Conservation (phyloP, 805 yeast genomes). For the Ogataea neopini region DNA sequence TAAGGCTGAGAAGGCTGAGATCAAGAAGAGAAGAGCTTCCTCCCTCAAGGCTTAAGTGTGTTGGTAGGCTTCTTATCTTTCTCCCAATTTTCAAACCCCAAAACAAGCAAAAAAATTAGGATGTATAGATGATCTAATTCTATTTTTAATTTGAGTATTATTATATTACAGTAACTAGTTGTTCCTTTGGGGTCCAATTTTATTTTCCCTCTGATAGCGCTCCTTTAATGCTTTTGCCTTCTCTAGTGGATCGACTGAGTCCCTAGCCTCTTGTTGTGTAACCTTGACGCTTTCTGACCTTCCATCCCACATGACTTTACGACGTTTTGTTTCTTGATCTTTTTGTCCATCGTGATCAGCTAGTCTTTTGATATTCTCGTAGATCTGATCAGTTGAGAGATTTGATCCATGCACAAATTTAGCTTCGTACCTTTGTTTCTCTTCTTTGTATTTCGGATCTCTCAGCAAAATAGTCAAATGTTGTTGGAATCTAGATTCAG, state of each 20-base stretch:
- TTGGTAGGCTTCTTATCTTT: slow-evolving; percentile 2
- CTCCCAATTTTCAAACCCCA: slow-evolving; percentile 7
- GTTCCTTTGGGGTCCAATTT: slow-evolving; percentile 22
- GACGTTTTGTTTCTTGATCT: slow-evolving; percentile 25
- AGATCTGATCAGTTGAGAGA: slow-evolving; percentile 49
- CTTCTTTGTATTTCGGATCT: slow-evolving; percentile 77
- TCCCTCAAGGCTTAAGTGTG: slow-evolving; percentile 81
- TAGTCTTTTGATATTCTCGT: slow-evolving; percentile 55
- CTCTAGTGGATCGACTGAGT: slow-evolving; percentile 24
- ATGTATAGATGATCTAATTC: slow-evolving; percentile 16
- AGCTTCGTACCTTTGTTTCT: slow-evolving; percentile 59
- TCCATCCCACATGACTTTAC: slow-evolving; percentile 38
- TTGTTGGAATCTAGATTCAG: slow-evolving; percentile 67
- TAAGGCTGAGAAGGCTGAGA: slow-evolving; percentile 98
- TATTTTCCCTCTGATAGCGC: slow-evolving; percentile 15
- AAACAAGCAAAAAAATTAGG: slow-evolving; percentile 10
- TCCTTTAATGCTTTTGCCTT: slow-evolving; percentile 27
- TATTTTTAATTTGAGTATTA: slow-evolving; percentile 15
- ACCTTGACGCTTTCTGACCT: slow-evolving; percentile 28
- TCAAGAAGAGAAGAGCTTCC: slow-evolving; percentile 99
- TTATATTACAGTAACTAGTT: slow-evolving; percentile 2
- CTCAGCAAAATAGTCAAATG: slow-evolving; percentile 70
- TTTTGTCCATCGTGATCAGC: slow-evolving; percentile 9
- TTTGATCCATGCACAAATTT: slow-evolving; percentile 46
- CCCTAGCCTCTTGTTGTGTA: slow-evolving; percentile 23